Evolutionary conservation across 805 yeast genomes (phyloP).

Genomic region (Lipomyces yamadae): DNA sequence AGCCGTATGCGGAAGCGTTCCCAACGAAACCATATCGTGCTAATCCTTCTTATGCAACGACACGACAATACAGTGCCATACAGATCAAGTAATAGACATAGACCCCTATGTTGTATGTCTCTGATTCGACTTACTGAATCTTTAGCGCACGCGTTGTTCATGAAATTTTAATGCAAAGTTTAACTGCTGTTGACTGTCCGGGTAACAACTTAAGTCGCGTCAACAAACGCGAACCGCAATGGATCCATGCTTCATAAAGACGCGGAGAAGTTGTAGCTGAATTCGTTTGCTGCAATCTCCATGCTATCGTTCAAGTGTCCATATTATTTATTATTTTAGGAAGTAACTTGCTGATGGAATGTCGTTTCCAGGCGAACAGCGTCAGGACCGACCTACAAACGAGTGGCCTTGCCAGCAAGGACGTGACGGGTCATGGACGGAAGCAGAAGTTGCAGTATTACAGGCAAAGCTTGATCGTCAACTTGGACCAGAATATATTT

Average conservation of each 20-base stretch:
- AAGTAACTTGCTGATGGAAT: slow-evolving; percentile 9
- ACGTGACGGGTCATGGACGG: slow-evolving; percentile 30
- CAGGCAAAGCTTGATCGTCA: slow-evolving; percentile 43
- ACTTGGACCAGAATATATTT: slow-evolving; percentile 66
- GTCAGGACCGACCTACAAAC: not conserved
- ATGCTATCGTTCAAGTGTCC: not conserved
- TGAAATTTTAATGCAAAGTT: no score
- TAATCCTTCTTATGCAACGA: not conserved
- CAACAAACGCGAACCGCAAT: no score
- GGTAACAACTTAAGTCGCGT: no score
- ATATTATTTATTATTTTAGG: not conserved
- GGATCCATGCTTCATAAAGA: no score
- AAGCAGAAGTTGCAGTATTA: slow-evolving; percentile 37
- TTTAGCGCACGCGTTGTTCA: no score
- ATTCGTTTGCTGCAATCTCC: not conserved
- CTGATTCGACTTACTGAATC: no score
- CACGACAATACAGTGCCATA: not conserved
- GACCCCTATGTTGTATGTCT: not conserved
- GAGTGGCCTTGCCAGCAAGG: slow-evolving; percentile 18
- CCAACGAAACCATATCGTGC: slow-evolving; percentile 24
- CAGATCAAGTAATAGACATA: not conserved
- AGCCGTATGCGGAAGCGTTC: slow-evolving; percentile 32
- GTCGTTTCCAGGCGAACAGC: slow-evolving; percentile 35
- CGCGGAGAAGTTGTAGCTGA: not conserved
- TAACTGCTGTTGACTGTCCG: no score